Evolutionary conservation across 306 rosid species (phyloP).

Genomic region (Corylus avellana): DNA sequence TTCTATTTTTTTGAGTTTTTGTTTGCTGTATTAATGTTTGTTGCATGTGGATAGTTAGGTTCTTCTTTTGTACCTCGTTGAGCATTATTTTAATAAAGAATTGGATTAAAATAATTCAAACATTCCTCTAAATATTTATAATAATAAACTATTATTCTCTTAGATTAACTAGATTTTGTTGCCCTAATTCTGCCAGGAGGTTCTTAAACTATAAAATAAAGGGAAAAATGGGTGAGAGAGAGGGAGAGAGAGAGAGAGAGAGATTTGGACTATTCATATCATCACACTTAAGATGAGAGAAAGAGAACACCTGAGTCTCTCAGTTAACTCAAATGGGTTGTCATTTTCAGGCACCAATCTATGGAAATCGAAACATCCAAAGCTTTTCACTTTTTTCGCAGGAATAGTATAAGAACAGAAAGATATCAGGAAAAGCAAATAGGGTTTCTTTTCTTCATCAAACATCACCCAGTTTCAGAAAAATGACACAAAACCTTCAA

Average conservation of each 20-base stretch:
- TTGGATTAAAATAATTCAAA: slow-evolving; percentile 35
- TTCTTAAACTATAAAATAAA: slow-evolving; percentile 35
- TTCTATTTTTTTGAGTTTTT: too few relatives aligned
- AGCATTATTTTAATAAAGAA: slow-evolving; percentile 1
- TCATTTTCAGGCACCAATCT: slow-evolving; percentile 32
- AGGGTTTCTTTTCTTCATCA: slow-evolving; percentile 1
- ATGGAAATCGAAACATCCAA: not conserved
- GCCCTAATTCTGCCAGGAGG: slow-evolving; percentile 17
- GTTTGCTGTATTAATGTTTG: too few relatives aligned
- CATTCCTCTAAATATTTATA: slow-evolving; percentile 21
- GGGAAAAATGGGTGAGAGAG: slow-evolving; percentile 27
- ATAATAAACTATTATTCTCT: not conserved
- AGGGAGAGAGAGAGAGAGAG: slow-evolving; percentile 22
- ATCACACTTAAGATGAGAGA: slow-evolving; percentile 15
- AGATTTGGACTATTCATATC: slow-evolving; percentile 31
- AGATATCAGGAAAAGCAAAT: not conserved
- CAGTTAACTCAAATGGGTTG: slow-evolving; percentile 39
- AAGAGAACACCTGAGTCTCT: slow-evolving; percentile 33
- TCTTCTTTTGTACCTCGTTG: not conserved
- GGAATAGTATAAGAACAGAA: not conserved
- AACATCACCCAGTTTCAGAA: slow-evolving; percentile 2
- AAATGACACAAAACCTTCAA: not conserved
- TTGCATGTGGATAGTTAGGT: too few relatives aligned
- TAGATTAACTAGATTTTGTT: not conserved
- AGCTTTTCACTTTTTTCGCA: not conserved